Conservation (phyloP, 352 stramenopile species). For the Phytophthora pini region DNA sequence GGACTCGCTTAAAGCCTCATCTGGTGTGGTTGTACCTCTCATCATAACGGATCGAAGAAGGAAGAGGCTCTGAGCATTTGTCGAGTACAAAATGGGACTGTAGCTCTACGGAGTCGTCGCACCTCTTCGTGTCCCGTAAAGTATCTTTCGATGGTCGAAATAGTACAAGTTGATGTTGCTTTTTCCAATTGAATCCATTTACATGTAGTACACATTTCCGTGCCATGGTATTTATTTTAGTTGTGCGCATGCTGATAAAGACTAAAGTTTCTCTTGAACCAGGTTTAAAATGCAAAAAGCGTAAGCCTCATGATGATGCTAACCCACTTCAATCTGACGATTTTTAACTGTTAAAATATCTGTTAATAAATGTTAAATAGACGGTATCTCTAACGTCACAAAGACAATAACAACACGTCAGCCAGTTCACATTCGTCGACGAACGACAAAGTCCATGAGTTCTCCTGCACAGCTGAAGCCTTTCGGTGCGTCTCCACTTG, state of each 20-base stretch:
- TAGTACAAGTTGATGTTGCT: too few relatives aligned
- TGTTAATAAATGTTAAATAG: too few relatives aligned
- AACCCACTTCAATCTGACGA: too few relatives aligned
- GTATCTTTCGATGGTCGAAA: constrained; percentile 23
- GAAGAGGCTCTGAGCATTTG: background rate
- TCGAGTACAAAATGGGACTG: background rate
- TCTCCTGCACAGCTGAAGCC: constrained; percentile 25
- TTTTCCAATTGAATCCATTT: too few relatives aligned
- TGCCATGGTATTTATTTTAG: too few relatives aligned
- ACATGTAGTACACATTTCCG: too few relatives aligned
- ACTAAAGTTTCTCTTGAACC: too few relatives aligned
- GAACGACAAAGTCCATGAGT: constrained; percentile 14
- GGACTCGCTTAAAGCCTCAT: constrained; percentile 31
- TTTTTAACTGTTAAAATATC: too few relatives aligned
- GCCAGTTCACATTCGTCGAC: constrained; percentile 26
- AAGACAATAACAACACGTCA: background rate
- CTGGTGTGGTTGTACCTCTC: constrained; percentile 18
- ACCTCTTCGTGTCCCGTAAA: constrained; percentile 19
- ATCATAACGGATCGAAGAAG: constrained; percentile 19
- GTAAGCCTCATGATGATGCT: too few relatives aligned
- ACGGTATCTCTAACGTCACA: background rate
- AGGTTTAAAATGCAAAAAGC: too few relatives aligned
- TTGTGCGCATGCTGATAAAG: too few relatives aligned
- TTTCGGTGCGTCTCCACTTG: constrained; percentile 24
- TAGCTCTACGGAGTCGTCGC: background rate